Percentiles rank a stretch among this genome's conserved stretches.
These are phyloP conservation scores for Podaxis pistillaris DNA, from an alignment of 768 basidiomycete species.

Conservation along the genomic window DNA sequence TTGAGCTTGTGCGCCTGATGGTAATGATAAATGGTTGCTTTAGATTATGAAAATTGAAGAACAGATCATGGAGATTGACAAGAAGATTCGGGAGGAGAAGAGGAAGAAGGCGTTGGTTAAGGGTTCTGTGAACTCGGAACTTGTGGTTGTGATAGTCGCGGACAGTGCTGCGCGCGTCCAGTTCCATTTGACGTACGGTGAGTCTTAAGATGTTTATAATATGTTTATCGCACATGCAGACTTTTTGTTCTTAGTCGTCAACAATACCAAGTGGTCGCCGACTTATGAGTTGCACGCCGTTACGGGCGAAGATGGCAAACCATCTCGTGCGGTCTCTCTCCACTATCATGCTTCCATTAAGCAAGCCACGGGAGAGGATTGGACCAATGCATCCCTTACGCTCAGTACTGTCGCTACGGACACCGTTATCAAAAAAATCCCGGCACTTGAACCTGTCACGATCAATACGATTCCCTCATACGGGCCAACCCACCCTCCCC, in stretches of 20 bases:
- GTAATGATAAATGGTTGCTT: not conserved
- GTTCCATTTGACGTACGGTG: conserved; percentile 54
- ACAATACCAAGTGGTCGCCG: conserved; percentile 49
- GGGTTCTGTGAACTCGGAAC: conserved; percentile 31
- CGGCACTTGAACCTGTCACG: not conserved
- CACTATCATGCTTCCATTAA: conserved; percentile 54
- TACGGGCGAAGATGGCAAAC: conserved; percentile 38
- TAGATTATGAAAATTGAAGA: conserved; percentile 38
- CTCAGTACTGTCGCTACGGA: conserved; percentile 46
- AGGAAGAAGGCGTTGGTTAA: conserved; percentile 32
- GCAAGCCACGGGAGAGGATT: conserved; percentile 62
- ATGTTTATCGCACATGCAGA: not conserved
- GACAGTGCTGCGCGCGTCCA: conserved; percentile 34
- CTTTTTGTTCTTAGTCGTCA: conserved; percentile 40
- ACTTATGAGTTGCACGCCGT: conserved; percentile 59
- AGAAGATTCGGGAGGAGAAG: conserved; percentile 36
- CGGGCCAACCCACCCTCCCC: not conserved
- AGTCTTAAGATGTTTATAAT: conserved; percentile 16
- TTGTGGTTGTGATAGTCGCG: conserved; percentile 41
- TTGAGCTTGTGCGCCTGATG: not conserved
- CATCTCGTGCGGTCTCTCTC: conserved; percentile 42
- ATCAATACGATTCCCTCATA: not conserved
- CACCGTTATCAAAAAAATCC: conserved; percentile 2
- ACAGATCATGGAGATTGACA: conserved; percentile 36
- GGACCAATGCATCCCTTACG: conserved; percentile 49